These are phyloP conservation scores for Leishmania martiniquensis DNA, from an alignment of 208 protist species.

Conservation along the genomic window DNA sequence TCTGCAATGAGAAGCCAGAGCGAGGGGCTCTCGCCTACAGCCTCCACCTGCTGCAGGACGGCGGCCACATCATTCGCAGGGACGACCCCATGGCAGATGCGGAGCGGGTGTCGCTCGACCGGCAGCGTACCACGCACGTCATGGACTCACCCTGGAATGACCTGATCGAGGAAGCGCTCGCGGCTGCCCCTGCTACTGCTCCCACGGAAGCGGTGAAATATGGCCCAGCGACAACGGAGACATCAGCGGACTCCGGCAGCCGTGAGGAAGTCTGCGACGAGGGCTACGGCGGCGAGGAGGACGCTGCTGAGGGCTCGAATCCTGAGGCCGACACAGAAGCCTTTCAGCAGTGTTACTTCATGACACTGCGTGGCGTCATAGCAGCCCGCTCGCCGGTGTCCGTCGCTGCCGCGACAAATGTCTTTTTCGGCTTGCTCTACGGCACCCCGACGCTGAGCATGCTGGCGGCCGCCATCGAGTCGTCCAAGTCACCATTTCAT, in stretches of 20 bases:
- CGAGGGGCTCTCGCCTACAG: constrained; percentile 55
- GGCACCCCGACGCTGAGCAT: constrained; percentile 72
- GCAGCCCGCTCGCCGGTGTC: constrained; percentile 59
- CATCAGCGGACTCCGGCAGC: neutral
- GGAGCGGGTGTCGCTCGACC: constrained; percentile 39
- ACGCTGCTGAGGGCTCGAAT: neutral
- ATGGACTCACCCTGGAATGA: constrained; percentile 45
- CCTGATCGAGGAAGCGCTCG: constrained; percentile 42
- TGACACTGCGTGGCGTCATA: constrained; percentile 75
- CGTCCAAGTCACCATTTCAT: constrained; percentile 70
- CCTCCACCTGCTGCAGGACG: constrained; percentile 64
- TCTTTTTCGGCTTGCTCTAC: constrained; percentile 79
- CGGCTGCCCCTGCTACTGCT: neutral
- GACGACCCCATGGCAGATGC: constrained; percentile 37
- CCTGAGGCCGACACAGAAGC: constrained; percentile 16
- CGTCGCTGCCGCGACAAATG: constrained; percentile 56
- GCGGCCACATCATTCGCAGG: constrained; percentile 60
- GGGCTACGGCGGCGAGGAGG: constrained; percentile 12
- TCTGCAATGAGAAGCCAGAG: constrained; percentile 76
- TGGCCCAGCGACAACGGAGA: neutral
- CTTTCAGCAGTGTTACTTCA: constrained; percentile 46
- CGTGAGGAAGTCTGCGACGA: constrained; percentile 3
- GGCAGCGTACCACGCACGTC: constrained; percentile 27
- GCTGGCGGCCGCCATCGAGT: constrained; percentile 62
- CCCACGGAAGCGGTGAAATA: neutral